Evolutionary conservation across 2,329 filamentous ascomycete genomes (phyloP).

Genomic region (Colletotrichum tropicicola): DNA sequence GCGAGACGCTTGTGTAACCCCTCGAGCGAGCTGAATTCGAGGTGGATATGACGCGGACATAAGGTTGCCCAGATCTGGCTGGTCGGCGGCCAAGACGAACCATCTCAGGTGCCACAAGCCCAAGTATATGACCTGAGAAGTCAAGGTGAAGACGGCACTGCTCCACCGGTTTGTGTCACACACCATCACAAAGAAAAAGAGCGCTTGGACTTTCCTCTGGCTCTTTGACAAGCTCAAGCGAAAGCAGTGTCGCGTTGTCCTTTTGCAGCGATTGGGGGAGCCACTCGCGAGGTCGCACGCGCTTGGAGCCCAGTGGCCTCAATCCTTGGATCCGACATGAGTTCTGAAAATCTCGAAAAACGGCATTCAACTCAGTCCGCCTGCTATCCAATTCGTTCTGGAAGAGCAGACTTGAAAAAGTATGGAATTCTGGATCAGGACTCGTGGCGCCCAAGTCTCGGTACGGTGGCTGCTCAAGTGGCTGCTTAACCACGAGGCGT

Average conservation of each 20-base stretch:
- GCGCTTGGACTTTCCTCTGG: neutral
- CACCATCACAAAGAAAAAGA: neutral
- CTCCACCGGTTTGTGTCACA: conserved; percentile 6
- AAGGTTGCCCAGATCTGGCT: neutral
- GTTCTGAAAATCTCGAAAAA: too few relatives aligned
- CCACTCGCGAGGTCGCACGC: neutral
- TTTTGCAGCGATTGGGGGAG: neutral
- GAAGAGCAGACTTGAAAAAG: neutral
- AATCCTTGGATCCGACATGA: too few relatives aligned
- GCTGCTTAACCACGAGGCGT: conserved; percentile 21
- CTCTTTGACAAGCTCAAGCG: neutral
- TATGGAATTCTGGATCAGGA: neutral
- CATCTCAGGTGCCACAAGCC: neutral
- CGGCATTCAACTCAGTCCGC: too few relatives aligned
- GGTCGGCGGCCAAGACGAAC: neutral
- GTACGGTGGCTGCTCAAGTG: neutral
- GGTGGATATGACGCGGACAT: neutral
- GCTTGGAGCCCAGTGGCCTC: too few relatives aligned
- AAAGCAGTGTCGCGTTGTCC: neutral
- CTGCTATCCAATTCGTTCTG: too few relatives aligned
- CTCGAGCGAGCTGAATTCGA: neutral
- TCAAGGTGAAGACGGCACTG: conserved; percentile 1
- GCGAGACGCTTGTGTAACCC: neutral
- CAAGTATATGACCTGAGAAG: conserved; percentile 2
- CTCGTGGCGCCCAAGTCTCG: neutral